These are phyloP conservation scores for Quercus bicolor DNA, from an alignment of 306 rosid genomes.

Conservation along the genomic window DNA sequence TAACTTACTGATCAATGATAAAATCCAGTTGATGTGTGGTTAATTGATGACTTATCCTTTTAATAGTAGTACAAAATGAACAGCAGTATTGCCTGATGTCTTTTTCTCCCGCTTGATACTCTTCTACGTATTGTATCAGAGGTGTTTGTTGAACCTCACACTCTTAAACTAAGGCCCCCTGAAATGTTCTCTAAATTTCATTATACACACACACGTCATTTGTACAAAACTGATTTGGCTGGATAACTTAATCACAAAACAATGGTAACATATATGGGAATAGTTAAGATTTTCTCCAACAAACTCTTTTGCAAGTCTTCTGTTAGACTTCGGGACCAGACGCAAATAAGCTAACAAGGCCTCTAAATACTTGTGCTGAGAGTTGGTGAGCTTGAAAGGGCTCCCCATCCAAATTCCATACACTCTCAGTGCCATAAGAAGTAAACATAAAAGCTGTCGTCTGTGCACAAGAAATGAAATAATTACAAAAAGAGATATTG, in stretches of 20 bases:
- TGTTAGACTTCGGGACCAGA: conserved; percentile 75
- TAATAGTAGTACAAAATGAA: no score
- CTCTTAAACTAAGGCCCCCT: not conserved
- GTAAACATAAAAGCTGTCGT: conserved; percentile 79
- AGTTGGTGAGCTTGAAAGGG: conserved; percentile 77
- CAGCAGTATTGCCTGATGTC: no score
- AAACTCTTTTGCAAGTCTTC: conserved; percentile 10
- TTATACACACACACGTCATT: conserved; percentile 3
- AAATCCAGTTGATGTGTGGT: no score
- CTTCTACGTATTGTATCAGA: not conserved
- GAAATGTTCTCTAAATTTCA: conserved; percentile 2
- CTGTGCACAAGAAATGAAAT: conserved; percentile 30
- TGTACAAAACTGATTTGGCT: not conserved
- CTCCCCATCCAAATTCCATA: conserved; percentile 95
- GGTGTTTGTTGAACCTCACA: not conserved
- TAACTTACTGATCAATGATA: no score
- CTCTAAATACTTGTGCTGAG: conserved; percentile 85
- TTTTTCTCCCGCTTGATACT: not conserved
- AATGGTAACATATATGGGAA: not conserved
- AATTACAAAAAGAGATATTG: not conserved
- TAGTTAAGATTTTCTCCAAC: conserved; percentile 6
- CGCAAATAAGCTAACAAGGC: conserved; percentile 81
- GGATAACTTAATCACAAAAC: conserved; percentile 9
- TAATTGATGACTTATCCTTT: no score
- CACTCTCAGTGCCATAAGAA: conserved; percentile 67